These are phyloP conservation scores for Cyanidioschyzon merolae DNA, from an alignment of 23 red algal species.

Conservation along the genomic window DNA sequence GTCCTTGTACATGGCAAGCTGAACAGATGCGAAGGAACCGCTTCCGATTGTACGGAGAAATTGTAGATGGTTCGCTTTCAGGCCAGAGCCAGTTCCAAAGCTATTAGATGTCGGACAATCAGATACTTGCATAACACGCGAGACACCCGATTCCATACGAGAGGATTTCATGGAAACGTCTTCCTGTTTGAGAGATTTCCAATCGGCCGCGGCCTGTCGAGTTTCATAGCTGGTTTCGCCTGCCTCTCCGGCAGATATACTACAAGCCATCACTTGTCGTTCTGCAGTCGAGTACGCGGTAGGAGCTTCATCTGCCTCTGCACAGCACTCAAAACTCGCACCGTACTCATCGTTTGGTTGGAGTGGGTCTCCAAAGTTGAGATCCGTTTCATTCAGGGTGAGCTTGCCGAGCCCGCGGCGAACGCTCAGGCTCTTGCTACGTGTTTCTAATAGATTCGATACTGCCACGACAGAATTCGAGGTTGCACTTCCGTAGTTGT, in stretches of 20 bases:
- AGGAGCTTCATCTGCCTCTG: background rate
- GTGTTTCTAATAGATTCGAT: too few species aligned
- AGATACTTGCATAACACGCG: too few species aligned
- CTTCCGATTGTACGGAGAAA: background rate
- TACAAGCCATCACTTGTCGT: background rate
- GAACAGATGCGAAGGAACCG: background rate
- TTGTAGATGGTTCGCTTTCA: background rate
- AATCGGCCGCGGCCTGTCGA: background rate
- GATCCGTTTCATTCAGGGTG: background rate
- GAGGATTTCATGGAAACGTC: too few species aligned
- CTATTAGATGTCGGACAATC: too few species aligned
- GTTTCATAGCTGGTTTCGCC: background rate
- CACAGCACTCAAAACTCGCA: background rate
- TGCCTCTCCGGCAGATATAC: background rate
- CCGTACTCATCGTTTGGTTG: background rate
- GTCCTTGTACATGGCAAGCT: conserved; percentile 7
- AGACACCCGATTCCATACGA: too few species aligned
- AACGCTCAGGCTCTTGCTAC: conserved; percentile 5
- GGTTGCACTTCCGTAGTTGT: too few species aligned
- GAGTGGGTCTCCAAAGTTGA: background rate
- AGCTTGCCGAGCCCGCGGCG: conserved; percentile 7
- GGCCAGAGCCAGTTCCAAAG: background rate
- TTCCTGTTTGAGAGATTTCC: background rate
- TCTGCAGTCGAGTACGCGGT: background rate
- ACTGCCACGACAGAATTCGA: too few species aligned